Evolutionary conservation across 495 filamentous ascomycete species (phyloP).

Genomic region (Neurospora sp.): DNA sequence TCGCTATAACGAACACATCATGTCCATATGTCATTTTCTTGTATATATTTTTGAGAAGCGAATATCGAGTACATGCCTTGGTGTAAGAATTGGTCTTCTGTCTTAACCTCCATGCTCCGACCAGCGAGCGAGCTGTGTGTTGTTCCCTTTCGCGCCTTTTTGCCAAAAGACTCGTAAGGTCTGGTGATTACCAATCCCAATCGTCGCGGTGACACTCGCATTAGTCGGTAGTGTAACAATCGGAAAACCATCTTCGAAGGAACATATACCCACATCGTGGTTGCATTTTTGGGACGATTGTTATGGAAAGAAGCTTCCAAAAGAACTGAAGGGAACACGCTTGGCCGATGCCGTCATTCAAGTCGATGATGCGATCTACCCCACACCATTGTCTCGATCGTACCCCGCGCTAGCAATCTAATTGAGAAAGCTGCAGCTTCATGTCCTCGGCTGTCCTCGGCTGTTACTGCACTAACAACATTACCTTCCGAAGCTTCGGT

Average conservation of each 20-base stretch:
- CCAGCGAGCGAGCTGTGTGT: background rate
- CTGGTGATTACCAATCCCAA: background rate
- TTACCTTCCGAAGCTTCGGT: background rate
- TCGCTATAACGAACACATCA: background rate
- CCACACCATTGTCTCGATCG: background rate
- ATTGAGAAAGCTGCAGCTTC: background rate
- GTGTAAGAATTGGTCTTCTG: background rate
- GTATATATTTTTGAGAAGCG: background rate
- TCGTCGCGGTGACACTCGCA: background rate
- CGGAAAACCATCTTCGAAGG: background rate
- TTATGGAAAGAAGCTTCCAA: background rate
- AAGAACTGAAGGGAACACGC: background rate
- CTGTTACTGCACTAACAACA: background rate
- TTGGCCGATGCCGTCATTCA: background rate
- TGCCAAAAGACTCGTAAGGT: background rate
- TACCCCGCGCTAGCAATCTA: background rate
- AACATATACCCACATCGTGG: background rate
- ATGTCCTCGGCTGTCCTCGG: background rate
- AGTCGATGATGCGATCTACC: background rate
- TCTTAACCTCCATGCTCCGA: background rate
- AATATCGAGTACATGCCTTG: background rate
- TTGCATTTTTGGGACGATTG: background rate
- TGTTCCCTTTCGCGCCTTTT: background rate
- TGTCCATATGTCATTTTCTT: background rate
- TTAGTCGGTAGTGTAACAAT: background rate